phyloP scores from a whole-genome alignment of 2,329 filamentous ascomycete genomes.

The Scopulariopsis brevicaulis region DNA sequence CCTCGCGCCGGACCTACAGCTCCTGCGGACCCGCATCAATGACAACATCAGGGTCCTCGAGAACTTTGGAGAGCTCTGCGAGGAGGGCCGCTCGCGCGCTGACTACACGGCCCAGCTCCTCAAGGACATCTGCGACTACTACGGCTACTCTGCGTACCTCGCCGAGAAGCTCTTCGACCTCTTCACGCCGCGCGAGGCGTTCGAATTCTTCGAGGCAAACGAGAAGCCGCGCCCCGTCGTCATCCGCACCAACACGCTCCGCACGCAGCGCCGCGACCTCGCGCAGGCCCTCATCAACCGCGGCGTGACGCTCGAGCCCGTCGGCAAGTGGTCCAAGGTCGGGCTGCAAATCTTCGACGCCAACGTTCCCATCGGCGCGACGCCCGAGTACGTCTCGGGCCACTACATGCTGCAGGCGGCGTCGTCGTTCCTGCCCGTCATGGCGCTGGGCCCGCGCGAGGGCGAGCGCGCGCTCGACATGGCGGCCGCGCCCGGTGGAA shows the following conservation, averaged over 20 bases:
- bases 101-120: constrained; percentile 83
- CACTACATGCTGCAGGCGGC: constrained; percentile 98
- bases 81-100: constrained; percentile 68
- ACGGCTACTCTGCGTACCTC: constrained; percentile 90
- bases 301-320: constrained; percentile 88
- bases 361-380: constrained; percentile 75
- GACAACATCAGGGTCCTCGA: constrained; percentile 88
- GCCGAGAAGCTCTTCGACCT: constrained; percentile 91
- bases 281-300: constrained; percentile 92
- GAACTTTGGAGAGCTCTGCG: constrained; percentile 71
- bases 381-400: constrained; percentile 91
- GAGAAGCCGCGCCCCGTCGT: constrained; percentile 88
- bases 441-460: constrained; percentile 91
- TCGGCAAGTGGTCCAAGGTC: constrained; percentile 98
- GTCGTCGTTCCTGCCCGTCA: constrained; percentile 92
- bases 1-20: constrained; percentile 79
- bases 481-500: constrained; percentile 91
- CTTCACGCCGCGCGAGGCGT: constrained; percentile 86
- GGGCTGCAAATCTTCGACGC: constrained; percentile 94
- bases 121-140: constrained; percentile 91
- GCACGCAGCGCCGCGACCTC: constrained; percentile 64
- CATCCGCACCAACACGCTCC: constrained; percentile 91
- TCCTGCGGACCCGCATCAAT: constrained; percentile 79
- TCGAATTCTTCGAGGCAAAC: constrained; percentile 98
- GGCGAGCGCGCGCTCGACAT: constrained; percentile 86